Conservation (phyloP, 495 filamentous ascomycete species). For the Elasticomyces elasticus region DNA sequence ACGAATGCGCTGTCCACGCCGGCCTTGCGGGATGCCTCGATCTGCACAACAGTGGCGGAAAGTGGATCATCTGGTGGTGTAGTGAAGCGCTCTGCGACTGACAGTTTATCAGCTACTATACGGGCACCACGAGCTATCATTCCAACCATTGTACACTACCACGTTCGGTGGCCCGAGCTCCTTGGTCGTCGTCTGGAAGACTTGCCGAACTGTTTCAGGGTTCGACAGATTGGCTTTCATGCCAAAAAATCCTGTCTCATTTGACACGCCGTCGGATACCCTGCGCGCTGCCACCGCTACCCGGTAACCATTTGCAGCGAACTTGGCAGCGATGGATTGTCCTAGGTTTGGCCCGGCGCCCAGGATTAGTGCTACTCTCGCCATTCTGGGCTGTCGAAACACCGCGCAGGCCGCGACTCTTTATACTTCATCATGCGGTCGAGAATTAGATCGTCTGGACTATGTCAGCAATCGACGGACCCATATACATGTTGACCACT, state of each 20-base stretch:
- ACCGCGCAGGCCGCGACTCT: too few relatives aligned
- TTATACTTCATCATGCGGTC: too few relatives aligned
- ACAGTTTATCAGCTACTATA: too few relatives aligned
- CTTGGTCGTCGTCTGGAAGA: slow-evolving; percentile 33
- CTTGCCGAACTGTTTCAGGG: slow-evolving; percentile 27
- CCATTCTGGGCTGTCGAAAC: neutral
- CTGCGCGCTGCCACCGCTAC: slow-evolving; percentile 36
- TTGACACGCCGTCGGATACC: slow-evolving; percentile 12
- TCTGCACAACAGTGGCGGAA: neutral
- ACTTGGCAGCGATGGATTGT: slow-evolving; percentile 29
- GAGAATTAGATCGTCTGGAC: too few relatives aligned
- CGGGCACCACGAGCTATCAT: neutral
- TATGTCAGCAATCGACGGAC: too few relatives aligned
- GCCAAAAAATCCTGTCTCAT: slow-evolving; percentile 24
- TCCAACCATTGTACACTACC: slow-evolving; percentile 34
- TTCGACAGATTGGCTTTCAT: slow-evolving; percentile 36
- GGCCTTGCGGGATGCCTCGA: slow-evolving; percentile 18
- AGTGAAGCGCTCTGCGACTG: neutral
- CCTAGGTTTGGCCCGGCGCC: slow-evolving; percentile 36
- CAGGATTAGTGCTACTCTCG: slow-evolving; percentile 29
- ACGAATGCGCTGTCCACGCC: slow-evolving; percentile 36
- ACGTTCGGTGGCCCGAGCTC: slow-evolving; percentile 26
- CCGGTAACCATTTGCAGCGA: slow-evolving; percentile 36
- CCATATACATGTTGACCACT: too few relatives aligned
- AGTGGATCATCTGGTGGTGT: slow-evolving; percentile 26